A percentile compares a stretch with the other conserved stretches of the same genome.
Conservation (phyloP, 441 rosid genomes). For the Syzygium malaccense region DNA sequence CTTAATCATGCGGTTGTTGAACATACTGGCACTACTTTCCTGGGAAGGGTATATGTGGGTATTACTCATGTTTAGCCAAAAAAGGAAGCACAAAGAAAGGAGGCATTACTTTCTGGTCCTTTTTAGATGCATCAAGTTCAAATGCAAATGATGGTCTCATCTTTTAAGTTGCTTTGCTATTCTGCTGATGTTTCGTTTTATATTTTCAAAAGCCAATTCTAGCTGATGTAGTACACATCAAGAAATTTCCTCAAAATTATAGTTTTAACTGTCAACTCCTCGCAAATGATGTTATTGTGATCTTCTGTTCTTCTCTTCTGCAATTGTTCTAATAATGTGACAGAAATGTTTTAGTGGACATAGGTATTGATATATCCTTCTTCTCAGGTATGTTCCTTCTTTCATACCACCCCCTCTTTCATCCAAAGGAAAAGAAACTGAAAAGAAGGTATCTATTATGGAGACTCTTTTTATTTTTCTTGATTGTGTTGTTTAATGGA, state of each 20-base stretch:
- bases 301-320: background rate
- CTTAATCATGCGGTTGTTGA: background rate
- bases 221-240: background rate
- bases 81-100: background rate
- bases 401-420: constrained; percentile 95
- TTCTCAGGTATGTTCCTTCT: constrained; percentile 98
- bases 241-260: background rate
- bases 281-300: background rate
- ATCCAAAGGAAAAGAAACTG: constrained; percentile 79
- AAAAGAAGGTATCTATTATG: constrained; percentile 55
- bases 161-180: background rate
- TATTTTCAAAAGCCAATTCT: background rate
- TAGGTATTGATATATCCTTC: constrained; percentile 32
- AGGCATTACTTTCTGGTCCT: background rate
- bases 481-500: background rate
- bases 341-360: constrained; percentile 11
- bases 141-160: background rate
- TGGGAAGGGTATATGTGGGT: background rate
- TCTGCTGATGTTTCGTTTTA: background rate
- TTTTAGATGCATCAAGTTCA: background rate
- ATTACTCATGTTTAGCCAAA: background rate
- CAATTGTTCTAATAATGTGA: background rate
- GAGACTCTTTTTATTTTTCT: background rate
- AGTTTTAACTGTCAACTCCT: background rate
- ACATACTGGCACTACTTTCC: background rate